phyloP scores from a whole-genome alignment of 306 rosid species.

The Vachellia pachyceras region DNA sequence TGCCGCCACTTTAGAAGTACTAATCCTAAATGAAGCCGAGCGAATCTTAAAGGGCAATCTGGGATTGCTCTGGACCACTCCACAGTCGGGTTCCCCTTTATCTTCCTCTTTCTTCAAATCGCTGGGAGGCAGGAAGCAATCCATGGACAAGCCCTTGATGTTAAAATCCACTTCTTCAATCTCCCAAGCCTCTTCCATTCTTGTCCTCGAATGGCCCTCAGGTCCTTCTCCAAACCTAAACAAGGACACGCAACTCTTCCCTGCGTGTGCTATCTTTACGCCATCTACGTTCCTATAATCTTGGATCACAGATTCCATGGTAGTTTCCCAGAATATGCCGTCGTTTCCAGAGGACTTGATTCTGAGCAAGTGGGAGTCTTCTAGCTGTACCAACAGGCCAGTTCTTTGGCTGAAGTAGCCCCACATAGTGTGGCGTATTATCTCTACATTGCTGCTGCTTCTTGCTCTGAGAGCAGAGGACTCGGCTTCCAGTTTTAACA shows the following conservation, averaged over 20 bases:
- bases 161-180: slow-evolving; percentile 96
- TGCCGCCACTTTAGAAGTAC: slow-evolving; percentile 72
- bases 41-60: slow-evolving; percentile 56
- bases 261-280: slow-evolving; percentile 75
- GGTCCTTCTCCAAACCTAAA: slow-evolving; percentile 72
- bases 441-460: slow-evolving; percentile 74
- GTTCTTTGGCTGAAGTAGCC: slow-evolving; percentile 92
- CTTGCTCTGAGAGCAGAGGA: slow-evolving; percentile 59
- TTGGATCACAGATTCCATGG: slow-evolving; percentile 66
- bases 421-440: slow-evolving; percentile 76
- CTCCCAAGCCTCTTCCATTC: slow-evolving; percentile 80
- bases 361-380: slow-evolving; percentile 76
- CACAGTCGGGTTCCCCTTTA: slow-evolving; percentile 28
- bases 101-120: slow-evolving; percentile 73
- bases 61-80: slow-evolving; percentile 4
- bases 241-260: slow-evolving; percentile 66
- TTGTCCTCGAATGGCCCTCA: slow-evolving; percentile 64
- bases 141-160: slow-evolving; percentile 78
- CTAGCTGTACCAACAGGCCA: slow-evolving; percentile 73
- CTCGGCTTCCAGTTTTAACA: slow-evolving; percentile 76
- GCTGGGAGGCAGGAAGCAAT: slow-evolving; percentile 84
- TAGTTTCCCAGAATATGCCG: slow-evolving; percentile 82
- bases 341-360: slow-evolving; percentile 54
- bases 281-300: slow-evolving; percentile 80
- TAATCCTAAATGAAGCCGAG: slow-evolving; percentile 60